Evolutionary conservation across 148 eudicot genomes (phyloP), one percentile per base, ranked within the genome.

Genomic region (Talinum fruticosum): DNA sequence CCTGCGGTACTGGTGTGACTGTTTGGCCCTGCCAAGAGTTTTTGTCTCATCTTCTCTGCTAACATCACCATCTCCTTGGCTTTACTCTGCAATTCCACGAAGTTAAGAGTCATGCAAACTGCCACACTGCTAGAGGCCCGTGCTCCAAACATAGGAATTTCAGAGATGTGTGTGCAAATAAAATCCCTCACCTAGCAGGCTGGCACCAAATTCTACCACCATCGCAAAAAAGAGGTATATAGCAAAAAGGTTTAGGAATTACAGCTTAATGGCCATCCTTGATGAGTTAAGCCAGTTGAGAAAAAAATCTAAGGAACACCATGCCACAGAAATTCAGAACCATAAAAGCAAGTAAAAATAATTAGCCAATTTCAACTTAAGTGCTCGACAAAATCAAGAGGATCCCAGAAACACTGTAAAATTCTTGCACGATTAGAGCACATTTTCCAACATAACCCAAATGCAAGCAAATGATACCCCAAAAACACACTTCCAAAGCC

Each of bases 11-110:
- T 80, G 8, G 88, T 24, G 61, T 87, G 90, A 87, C 76, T 87
- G 78, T 67, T 87, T 68, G 96, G 72, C 28, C 90, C 93, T 5
- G 92, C 88, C 71, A 96, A 86, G 73, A 96, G 99, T 84, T 96
- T 96, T 73, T 74, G 89, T 84, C 99, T 90, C 99, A 96, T 96
- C 78, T 85, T 96, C 79, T 96, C 99, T 19, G 99, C 97, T 59
- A 96, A 88, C 89, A 89, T 83, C 88, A 96, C 99, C 99, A 96
- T 96, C 83, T 96, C 99, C 79, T 92, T 91, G 26, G 99, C 99
- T 86, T 96, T 96, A 74, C 92, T 87, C 99, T 95, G 84, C 73
- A 84, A 65, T 78, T 77, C 66, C 44, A 74, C 12, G 10, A 54
- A 19, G 64, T 26, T 37, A 18, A 2, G 34, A 71, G 41, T 47